These are phyloP conservation scores for Moesziomyces parantarcticus DNA, from an alignment of 1,284 basidiomycete species.

Conservation along the genomic window DNA sequence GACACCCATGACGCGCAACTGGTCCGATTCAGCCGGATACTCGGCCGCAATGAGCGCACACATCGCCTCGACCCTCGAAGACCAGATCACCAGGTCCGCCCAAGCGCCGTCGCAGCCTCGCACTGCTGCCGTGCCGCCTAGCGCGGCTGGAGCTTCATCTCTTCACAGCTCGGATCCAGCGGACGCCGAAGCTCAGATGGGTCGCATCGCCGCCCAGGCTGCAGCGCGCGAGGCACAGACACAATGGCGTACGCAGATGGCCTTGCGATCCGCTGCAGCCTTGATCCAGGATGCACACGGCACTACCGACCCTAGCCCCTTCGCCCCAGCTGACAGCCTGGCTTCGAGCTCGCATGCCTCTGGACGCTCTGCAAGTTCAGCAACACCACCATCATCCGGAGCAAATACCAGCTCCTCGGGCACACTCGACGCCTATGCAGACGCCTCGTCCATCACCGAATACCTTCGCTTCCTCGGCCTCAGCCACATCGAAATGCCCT, in stretches of 20 bases:
- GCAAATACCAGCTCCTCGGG: not conserved
- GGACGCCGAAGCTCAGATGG: conserved; percentile 39
- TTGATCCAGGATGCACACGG: not conserved
- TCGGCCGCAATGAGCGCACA: conserved; percentile 56
- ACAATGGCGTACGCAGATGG: conserved; percentile 47
- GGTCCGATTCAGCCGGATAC: conserved; percentile 43
- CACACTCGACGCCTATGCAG: not conserved
- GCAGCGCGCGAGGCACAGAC: conserved; percentile 52
- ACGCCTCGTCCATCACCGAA: conserved; percentile 27
- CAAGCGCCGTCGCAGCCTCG: not conserved
- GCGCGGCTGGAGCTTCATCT: conserved; percentile 20
- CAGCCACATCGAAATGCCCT: conserved; percentile 49
- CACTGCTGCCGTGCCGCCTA: conserved; percentile 11
- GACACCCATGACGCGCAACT: conserved; percentile 33
- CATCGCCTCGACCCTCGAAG: conserved; percentile 36
- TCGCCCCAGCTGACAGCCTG: too few relatives aligned
- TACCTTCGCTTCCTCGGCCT: conserved; percentile 50
- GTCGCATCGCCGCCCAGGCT: conserved; percentile 48
- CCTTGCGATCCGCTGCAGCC: conserved; percentile 18
- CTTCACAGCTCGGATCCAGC: conserved; percentile 7
- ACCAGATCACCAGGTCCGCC: conserved; percentile 21
- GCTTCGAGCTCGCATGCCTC: too few relatives aligned
- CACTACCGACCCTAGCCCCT: too few relatives aligned
- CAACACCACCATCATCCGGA: not conserved
- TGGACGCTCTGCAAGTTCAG: not conserved